Evolutionary conservation across 345 rosid species (phyloP).

Genomic region (Citrus inodora): DNA sequence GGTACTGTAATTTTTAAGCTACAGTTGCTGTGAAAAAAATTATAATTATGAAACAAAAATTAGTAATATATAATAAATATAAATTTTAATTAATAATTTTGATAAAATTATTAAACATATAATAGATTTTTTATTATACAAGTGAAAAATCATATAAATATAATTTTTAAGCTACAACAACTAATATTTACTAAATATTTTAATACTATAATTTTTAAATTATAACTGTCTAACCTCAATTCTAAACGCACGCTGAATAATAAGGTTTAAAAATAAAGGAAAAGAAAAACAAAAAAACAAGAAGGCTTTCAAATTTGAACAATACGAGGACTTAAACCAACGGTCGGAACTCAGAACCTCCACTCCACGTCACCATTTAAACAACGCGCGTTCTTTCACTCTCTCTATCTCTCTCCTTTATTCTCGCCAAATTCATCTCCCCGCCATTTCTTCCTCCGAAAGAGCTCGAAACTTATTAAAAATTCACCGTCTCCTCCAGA

Average conservation of each 20-base stretch:
- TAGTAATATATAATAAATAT: too few relatives aligned
- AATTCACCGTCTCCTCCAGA: background rate
- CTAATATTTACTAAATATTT: accelerated
- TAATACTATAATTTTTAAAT: too few relatives aligned
- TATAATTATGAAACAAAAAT: too few relatives aligned
- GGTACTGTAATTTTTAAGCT: too few relatives aligned
- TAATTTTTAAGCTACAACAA: accelerated
- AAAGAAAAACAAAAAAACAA: too few relatives aligned
- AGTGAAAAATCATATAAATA: too few relatives aligned
- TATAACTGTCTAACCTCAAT: accelerated
- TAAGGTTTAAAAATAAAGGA: too few relatives aligned
- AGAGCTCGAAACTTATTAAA: background rate
- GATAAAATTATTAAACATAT: too few relatives aligned
- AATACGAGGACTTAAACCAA: background rate
- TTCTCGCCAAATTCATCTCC: slow-evolving; percentile 55
- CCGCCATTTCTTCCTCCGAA: slow-evolving; percentile 55
- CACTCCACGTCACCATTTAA: background rate
- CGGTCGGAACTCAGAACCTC: background rate
- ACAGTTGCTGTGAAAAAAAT: too few relatives aligned
- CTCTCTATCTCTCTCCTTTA: slow-evolving; percentile 16
- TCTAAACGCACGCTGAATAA: too few relatives aligned
- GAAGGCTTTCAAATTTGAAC: background rate
- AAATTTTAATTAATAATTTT: too few relatives aligned
- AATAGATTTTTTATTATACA: too few relatives aligned
- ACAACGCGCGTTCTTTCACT: background rate